Evolutionary conservation across 331 rosid species (phyloP), one percentile per base, ranked within the genome.

Genomic region (Phaseolus coccineus): DNA sequence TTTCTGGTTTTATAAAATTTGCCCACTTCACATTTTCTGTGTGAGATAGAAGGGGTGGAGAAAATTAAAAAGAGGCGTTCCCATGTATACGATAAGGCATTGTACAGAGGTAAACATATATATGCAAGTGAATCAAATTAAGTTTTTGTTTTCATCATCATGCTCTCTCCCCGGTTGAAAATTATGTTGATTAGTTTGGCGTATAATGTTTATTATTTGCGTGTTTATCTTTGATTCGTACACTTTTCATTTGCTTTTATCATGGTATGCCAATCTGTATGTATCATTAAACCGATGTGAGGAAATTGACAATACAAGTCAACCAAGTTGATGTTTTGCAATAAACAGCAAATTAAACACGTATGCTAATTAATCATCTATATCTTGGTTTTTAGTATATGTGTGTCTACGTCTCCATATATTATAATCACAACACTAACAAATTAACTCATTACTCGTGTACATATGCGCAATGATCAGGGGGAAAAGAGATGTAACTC

Each of bases 31-130:
- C 61, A 53, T 31, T 73, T 67, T 66, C 74, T 77, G 73, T 78
- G 64, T 76, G 77, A 85, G 81, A 67, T 62, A 42, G 65, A 71
- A 55, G 77, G 52, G 82, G 69, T 69, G 79, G 80, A 84, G 84
- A 78, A 55, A 55, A 55, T 48, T 46, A 46, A 71, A 69, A 87
- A 57, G 72, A 83, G 80, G 74, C 70, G 57, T 28, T 74, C 73
- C 66, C 62, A 82, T 74, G 55, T 56, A 62, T 69, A 77, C 69
- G 71, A 47, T 59, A 77, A 79, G 83, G 55, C 82, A 73, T 19
- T 88, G 87, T 85, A 87, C 88, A 85, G 86, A 77, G 82, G 81
- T 75, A 90, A 55, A 65, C 80, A 73, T 82, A 71, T 27, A 73
- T 51, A 72, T 51, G 30, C 72, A 64, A 82, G 78, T 72, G 53